Base-by-base conservation (phyloP, 148 eudicot genomes). In the Rhododendron henanense region DNA sequence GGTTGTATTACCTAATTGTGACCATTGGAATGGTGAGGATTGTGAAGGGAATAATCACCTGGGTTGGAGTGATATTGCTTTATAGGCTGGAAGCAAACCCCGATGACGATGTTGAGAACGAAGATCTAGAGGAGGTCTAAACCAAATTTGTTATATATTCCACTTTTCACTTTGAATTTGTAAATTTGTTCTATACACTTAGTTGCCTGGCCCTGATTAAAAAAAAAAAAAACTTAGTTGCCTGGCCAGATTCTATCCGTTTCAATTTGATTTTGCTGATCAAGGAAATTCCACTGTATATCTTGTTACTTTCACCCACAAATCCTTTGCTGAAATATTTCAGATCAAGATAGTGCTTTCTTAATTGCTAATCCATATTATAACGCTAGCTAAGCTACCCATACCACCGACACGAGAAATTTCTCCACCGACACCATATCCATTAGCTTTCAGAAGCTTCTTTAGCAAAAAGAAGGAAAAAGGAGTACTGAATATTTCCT, bases 1-100 rank as follows among this genome's bases (percentile, higher is more conserved):
- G 94, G 96, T 88, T 96, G 94, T 96, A 92, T 90, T 94, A 94
- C 81, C 47, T 96, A 86, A 88, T 89, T 41, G 93, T 93, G 75
- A 89, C 88, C 4, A 91, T 94, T 88, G 99, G 99, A 13, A 71
- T 94, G 83, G 90, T 93, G 50, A 93, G 93, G 91, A 86, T 94
- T 83, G 84, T 94, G 1, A 96, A 89, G 83, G 90, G 89, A 2
- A 23, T 90, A 2, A 25, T 90, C 23, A 8, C 93, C 39, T 92
- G 94, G 92, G 15, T 91, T 25, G 89, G 88, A 28, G 69, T 90
- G 85, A 71, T 88, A 28, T 79, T 92, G 89, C 84, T 90, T 71
- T 88, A 85, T 59, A 86, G 91, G 47, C 61, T 73, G 19, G 87
- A 87, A 71, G 83, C 80, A 28, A 41, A 78, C 5, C 31, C 74